These are phyloP conservation scores for Cercospora zeae-maydis DNA, from an alignment of 2,329 filamentous ascomycete species.

Conservation along the genomic window DNA sequence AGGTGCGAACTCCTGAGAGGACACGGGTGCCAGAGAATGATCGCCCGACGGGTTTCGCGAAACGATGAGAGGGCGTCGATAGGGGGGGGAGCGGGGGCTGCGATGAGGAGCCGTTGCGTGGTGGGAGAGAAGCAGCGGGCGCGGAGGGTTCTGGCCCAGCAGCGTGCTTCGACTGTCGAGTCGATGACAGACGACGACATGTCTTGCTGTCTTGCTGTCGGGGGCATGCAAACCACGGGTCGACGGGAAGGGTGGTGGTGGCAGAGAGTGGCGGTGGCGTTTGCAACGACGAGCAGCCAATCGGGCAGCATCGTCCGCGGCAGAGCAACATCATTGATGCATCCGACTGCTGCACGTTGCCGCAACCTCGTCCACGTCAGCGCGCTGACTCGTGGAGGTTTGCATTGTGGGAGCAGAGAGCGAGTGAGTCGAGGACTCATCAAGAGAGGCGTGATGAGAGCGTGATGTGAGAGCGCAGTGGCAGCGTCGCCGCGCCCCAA, in stretches of 20 bases:
- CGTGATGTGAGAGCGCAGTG: background rate
- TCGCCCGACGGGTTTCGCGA: background rate
- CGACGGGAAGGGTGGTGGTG: background rate
- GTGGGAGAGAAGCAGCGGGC: background rate
- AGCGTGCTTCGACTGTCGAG: background rate
- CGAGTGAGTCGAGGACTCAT: too few relatives aligned
- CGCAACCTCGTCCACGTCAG: constrained; percentile 3
- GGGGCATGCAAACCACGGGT: background rate
- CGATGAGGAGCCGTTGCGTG: too few relatives aligned
- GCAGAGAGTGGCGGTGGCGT: constrained; percentile 17
- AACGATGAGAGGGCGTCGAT: background rate
- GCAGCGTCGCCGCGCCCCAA: background rate
- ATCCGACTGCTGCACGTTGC: constrained; percentile 10
- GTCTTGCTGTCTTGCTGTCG: background rate
- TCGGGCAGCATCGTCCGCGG: constrained; percentile 11
- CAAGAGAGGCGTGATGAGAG: background rate
- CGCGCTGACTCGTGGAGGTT: constrained; percentile 16
- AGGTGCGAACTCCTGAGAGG: background rate
- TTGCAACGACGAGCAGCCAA: constrained; percentile 10
- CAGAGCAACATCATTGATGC: constrained; percentile 17
- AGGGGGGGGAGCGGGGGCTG: background rate
- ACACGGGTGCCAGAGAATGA: background rate
- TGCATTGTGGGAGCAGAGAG: background rate
- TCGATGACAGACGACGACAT: background rate
- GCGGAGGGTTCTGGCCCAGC: too few relatives aligned